These are phyloP conservation scores for Symbiodinium pilosum DNA, from an alignment of 73 alveolate species.

Conservation along the genomic window DNA sequence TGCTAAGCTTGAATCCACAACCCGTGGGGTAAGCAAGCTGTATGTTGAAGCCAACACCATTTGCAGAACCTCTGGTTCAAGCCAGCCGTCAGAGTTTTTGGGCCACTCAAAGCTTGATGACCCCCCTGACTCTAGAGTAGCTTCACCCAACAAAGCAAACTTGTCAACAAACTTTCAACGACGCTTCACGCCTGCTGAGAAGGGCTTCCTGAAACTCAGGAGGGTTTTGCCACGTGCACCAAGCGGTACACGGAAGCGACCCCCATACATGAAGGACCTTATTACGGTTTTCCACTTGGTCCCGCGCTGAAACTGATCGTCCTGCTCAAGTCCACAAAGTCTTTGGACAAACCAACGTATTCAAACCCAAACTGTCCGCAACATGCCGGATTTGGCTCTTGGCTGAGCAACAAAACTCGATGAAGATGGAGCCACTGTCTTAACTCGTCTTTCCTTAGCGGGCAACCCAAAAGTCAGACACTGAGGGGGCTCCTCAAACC, in stretches of 20 bases:
- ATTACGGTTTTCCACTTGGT: neutral
- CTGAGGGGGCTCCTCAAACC: neutral
- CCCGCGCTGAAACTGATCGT: neutral
- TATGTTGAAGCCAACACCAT: neutral
- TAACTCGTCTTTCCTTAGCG: neutral
- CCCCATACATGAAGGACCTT: constrained; percentile 21
- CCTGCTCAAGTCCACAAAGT: constrained; percentile 13
- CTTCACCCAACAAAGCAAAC: neutral
- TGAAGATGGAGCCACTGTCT: neutral
- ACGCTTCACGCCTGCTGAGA: neutral
- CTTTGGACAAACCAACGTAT: constrained; percentile 7
- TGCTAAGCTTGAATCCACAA: neutral
- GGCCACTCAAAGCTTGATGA: constrained; percentile 26
- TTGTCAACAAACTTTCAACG: neutral
- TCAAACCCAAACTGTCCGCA: neutral
- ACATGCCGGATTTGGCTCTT: neutral
- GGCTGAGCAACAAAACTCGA: neutral
- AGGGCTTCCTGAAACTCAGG: no score
- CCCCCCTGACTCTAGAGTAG: neutral
- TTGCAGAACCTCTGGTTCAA: neutral
- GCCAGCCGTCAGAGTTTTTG: neutral
- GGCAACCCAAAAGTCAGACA: neutral
- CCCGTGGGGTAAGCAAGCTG: neutral
- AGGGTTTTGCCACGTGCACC: neutral
- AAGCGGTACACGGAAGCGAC: constrained; percentile 1